Percentiles rank a stretch among this genome's conserved stretches.
These are phyloP conservation scores for Candida glucosophila DNA, from an alignment of 1,139 yeast genomes.

Conservation along the genomic window DNA sequence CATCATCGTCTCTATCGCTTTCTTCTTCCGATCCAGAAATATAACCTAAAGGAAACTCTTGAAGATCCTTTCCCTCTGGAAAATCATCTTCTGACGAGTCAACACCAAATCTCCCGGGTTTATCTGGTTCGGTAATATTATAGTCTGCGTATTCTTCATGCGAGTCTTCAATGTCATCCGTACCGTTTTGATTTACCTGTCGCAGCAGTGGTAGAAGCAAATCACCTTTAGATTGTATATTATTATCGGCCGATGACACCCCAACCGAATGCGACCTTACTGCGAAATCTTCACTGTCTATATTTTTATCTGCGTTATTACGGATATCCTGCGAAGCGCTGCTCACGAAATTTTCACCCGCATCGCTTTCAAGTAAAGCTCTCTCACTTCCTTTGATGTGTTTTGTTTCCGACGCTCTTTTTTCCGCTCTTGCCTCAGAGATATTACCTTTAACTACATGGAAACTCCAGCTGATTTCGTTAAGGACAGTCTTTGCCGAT, in stretches of 20 bases:
- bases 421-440: conserved; percentile 26
- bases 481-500: conserved; percentile 36
- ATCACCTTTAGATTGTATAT: conserved; percentile 11
- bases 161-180: neutral
- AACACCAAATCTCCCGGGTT: neutral
- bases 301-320: neutral
- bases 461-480: conserved; percentile 50
- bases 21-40: conserved; percentile 71
- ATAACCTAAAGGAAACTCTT: conserved; percentile 70
- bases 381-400: no score
- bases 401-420: conserved; percentile 16
- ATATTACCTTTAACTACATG: conserved; percentile 53
- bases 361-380: conserved; percentile 3
- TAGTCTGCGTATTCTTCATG: no score
- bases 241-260: conserved; percentile 11
- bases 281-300: neutral
- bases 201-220: no score
- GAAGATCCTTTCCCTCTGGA: conserved; percentile 32
- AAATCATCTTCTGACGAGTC: neutral
- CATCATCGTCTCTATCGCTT: conserved; percentile 48
- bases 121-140: neutral
- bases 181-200: neutral
- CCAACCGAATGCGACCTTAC: conserved; percentile 7
- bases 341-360: neutral
- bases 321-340: neutral